These are phyloP conservation scores for Aspergillus candidus DNA, from an alignment of 2,329 filamentous ascomycete genomes.

Conservation along the genomic window DNA sequence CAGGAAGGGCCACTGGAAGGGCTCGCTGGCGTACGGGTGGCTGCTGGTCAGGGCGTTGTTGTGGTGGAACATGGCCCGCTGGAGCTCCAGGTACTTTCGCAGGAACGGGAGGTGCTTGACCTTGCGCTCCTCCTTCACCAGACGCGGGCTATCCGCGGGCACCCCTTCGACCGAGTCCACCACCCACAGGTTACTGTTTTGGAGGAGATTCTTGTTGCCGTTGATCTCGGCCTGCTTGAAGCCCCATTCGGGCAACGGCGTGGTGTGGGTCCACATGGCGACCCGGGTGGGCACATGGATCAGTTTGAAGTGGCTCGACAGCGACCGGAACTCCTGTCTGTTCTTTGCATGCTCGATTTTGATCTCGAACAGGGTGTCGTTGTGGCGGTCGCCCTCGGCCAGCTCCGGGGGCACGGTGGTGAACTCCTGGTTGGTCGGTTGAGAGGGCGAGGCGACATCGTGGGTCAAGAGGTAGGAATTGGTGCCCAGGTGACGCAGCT, in stretches of 20 bases:
- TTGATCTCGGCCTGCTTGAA: constrained; percentile 99
- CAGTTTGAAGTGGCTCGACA: constrained; percentile 91
- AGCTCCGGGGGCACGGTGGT: constrained; percentile 71
- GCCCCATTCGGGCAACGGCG: constrained; percentile 92
- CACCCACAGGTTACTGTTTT: constrained; percentile 90
- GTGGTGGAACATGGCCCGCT: constrained; percentile 98
- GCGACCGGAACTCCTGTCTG: constrained; percentile 77
- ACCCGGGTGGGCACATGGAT: constrained; percentile 93
- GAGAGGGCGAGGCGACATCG: constrained; percentile 94
- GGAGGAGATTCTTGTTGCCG: constrained; percentile 90
- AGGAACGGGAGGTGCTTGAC: constrained; percentile 83
- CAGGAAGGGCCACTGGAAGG: constrained; percentile 97
- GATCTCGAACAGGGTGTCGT: constrained; percentile 91
- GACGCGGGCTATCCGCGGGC: constrained; percentile 62
- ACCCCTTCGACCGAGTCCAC: constrained; percentile 86
- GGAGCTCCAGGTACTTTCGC: constrained; percentile 90
- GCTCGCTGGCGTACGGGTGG: constrained; percentile 90
- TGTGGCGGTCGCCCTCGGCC: constrained; percentile 65
- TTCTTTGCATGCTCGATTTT: constrained; percentile 80
- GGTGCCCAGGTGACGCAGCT: constrained; percentile 79
- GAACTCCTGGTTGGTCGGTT: constrained; percentile 97
- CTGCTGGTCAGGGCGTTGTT: constrained; percentile 97
- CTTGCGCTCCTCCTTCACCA: constrained; percentile 68
- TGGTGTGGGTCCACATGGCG: constrained; percentile 97
- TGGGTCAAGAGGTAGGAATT: constrained; percentile 84